Evolutionary conservation across 2,329 filamentous ascomycete genomes (phyloP), one percentile per base, ranked within the genome.

Genomic region (Graphium sp.): DNA sequence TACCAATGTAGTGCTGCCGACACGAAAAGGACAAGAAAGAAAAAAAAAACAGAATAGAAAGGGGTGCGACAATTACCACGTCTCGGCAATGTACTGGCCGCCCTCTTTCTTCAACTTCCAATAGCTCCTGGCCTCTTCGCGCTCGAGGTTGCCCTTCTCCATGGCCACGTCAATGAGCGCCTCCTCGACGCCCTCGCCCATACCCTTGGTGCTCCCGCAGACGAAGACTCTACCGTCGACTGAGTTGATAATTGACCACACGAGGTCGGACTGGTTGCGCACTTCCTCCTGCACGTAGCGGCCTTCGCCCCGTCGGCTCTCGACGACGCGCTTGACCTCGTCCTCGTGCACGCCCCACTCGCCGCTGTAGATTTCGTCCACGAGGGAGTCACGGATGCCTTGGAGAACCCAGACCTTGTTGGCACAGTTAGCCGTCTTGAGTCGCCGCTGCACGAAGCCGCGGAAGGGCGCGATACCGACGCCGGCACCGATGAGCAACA

Each of bases 341-440:
- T 80, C 73, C 47, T 94, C 87, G 43, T 93, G 80, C 2, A 89
- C 82, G 28, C 89, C 89, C 69, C 92, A 91, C 50, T 98, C 89
- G 40, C 89, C 89, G 33, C 76, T 82, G 59, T 98, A 98, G 22
- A 98, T 74, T 55, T 98, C 89, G 45, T 98, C 89, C 14, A 95
- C 71, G 23, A 92, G 70, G 16, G 80, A 84, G 54, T 98, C 89
- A n/a, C 85, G 78, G 25, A 93, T 74, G 22, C 85, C 85, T 55
- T 94, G 85, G 24, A 94, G 68, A 25, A 94, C 81, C 85, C 85
- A 94, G 42, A 94, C 87, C 58, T 94, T 94, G 62, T 94, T 94
- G 37, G 83, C 84, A 46, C 85, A 93, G 55, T 91, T 94, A 45
- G 85, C 85, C 36, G 84, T 89, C 63, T 87, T 87, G 32, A 94